These are phyloP conservation scores for Schizophyllum commune DNA, from an alignment of 1,284 basidiomycete genomes.

Conservation along the genomic window DNA sequence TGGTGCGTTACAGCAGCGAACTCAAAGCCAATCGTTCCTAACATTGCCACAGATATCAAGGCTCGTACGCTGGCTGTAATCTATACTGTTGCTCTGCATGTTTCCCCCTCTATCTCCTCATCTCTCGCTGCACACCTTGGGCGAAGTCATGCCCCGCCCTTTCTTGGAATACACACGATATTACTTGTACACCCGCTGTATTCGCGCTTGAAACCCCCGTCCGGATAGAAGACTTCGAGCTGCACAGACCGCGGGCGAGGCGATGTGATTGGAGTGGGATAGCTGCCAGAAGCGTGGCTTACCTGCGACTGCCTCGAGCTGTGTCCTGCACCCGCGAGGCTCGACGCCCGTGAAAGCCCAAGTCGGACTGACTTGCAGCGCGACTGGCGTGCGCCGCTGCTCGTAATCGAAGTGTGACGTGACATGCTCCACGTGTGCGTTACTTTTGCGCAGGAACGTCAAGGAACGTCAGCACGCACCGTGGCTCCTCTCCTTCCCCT, in stretches of 20 bases:
- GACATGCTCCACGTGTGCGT: not conserved
- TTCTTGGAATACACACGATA: not conserved
- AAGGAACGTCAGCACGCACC: not conserved
- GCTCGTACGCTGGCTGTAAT: not conserved
- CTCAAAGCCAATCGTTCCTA: not conserved
- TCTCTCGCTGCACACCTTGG: constrained; percentile 1
- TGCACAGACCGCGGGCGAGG: no score
- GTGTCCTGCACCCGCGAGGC: no score
- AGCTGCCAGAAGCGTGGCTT: no score
- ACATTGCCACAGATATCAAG: not conserved
- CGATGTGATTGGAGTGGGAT: no score
- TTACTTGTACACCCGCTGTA: not conserved
- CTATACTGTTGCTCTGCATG: not conserved
- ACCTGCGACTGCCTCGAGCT: no score
- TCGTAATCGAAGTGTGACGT: not conserved
- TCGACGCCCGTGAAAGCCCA: no score
- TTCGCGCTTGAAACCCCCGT: not conserved
- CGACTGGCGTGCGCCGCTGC: not conserved
- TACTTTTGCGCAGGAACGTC: not conserved
- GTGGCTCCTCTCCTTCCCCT: not conserved
- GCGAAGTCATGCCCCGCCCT: not conserved
- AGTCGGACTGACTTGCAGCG: no score
- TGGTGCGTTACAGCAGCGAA: not conserved
- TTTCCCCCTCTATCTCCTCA: not conserved
- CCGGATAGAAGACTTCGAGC: no score